A percentile compares a stretch with the other conserved stretches of the same genome.
These are phyloP conservation scores for Sporothrix dimorphospora DNA, from an alignment of 2,329 filamentous ascomycete genomes.

Conservation along the genomic window DNA sequence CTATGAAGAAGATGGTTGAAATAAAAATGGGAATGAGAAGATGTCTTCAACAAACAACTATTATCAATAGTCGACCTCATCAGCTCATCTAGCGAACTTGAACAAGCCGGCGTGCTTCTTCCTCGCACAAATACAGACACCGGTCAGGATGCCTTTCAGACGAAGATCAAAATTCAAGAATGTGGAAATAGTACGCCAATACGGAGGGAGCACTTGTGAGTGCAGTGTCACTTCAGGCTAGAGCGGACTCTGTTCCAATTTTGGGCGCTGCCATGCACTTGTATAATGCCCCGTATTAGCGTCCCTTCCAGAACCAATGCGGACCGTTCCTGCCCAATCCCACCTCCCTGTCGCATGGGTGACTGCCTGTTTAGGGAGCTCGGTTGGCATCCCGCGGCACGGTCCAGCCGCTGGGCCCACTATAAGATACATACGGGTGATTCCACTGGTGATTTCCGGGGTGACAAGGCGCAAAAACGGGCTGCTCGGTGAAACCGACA, in stretches of 20 bases:
- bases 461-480: conserved; percentile 6
- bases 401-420: conserved; percentile 19
- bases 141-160: neutral
- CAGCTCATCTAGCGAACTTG: too few relatives aligned
- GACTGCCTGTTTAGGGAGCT: conserved; percentile 28
- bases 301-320: neutral
- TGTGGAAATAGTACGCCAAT: conserved; percentile 12
- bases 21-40: too few relatives aligned
- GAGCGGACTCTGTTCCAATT: neutral
- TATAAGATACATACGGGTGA: neutral
- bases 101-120: neutral
- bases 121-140: neutral
- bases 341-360: conserved; percentile 23
- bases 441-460: conserved; percentile 20
- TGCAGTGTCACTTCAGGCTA: neutral
- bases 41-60: too few relatives aligned
- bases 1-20: too few relatives aligned
- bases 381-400: conserved; percentile 18
- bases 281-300: neutral
- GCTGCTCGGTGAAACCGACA: conserved; percentile 19
- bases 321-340: conserved; percentile 22
- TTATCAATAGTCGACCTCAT: too few relatives aligned
- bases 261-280: neutral
- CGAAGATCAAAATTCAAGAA: neutral
- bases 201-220: too few relatives aligned